A percentile compares a stretch with the other conserved stretches of the same genome.
Evolutionary conservation across 371 early-diverging fungal genomes (phyloP).

Genomic region (Rhizopus sp.): DNA sequence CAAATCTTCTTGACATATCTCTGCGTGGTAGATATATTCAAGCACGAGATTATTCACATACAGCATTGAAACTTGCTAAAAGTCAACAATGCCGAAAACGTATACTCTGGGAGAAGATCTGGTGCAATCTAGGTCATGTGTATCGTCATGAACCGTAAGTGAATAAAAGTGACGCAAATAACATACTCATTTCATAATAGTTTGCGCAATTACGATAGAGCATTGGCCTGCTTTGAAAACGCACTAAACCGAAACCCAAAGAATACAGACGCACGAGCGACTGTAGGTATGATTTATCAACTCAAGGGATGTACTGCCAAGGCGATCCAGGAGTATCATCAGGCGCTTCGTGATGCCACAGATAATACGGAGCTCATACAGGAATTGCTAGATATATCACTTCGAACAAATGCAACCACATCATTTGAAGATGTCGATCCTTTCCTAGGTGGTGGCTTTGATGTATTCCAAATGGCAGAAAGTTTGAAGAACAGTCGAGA

Average conservation of each 20-base stretch:
- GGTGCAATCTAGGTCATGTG: constrained; percentile 73
- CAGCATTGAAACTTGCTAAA: constrained; percentile 54
- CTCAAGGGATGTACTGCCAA: constrained; percentile 41
- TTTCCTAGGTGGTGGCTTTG: background rate
- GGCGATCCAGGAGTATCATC: constrained; percentile 60
- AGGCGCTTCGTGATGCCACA: constrained; percentile 28
- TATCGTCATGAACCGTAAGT: constrained; percentile 64
- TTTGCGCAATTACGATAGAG: constrained; percentile 26
- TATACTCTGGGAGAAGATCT: constrained; percentile 60
- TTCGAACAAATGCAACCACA: background rate
- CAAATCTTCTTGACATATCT: background rate
- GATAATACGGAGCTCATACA: constrained; percentile 6
- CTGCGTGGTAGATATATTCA: constrained; percentile 42
- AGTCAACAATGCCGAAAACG: constrained; percentile 38
- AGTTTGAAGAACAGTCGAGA: constrained; percentile 2
- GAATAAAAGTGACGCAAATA: background rate
- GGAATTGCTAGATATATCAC: constrained; percentile 13
- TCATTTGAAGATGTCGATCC: background rate
- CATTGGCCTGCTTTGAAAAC: constrained; percentile 52
- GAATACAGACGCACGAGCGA: constrained; percentile 34
- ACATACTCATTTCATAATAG: constrained; percentile 5
- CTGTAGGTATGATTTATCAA: constrained; percentile 60
- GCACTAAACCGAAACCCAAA: constrained; percentile 44
- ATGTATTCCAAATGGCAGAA: constrained; percentile 10
- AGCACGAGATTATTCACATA: constrained; percentile 55